Evolutionary conservation across 345 rosid genomes (phyloP), one percentile per base, ranked within the genome.

Genomic region (Eucalyptus victrix): DNA sequence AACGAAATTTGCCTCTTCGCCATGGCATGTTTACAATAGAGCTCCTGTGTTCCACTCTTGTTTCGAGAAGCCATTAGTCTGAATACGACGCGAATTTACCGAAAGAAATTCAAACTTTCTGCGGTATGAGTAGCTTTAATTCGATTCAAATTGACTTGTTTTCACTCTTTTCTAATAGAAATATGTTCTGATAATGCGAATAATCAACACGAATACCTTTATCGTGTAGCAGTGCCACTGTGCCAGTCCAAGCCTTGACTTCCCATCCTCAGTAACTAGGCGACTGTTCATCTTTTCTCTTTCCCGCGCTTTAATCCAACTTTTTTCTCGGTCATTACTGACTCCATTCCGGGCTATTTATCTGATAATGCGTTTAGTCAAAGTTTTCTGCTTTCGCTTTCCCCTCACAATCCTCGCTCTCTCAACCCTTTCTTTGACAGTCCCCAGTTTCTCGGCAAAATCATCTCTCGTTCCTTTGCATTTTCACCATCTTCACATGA

Each of bases 321-420:
- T 10, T 72, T 37, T 72, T 37, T 2, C 45, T 19, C n/a, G 28
- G 30, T 62, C 37, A 44, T 60, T 16, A 87, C 90, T 76, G 88
- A 72, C 90, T 45, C 91, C 88, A 34, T 89, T 92, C 86, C 49
- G 88, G 87, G 90, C 92, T 88, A 49, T 89, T 90, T 89, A 87
- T 86, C 92, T 15, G 90, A 40, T 24, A 19, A 49, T 12, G 12
- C 83, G 47, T 76, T 62, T 89, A 88, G 95, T 94, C 95, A 93
- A 93, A 51, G 90, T 93, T 92, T 85, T 91, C 90, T 91, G 85
- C 92, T 87, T 92, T 89, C 50, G 85, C 81, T 86, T 54, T 34
- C 88, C 28, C 45, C 24, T 76, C 24, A 5, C 83, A 11, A 3
- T 76, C 83, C 17, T 76, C 9, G 1, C 9, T 76, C 7, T 40